Base-by-base conservation (phyloP, 2,329 filamentous ascomycete species). In the Amauroascus niger region DNA sequence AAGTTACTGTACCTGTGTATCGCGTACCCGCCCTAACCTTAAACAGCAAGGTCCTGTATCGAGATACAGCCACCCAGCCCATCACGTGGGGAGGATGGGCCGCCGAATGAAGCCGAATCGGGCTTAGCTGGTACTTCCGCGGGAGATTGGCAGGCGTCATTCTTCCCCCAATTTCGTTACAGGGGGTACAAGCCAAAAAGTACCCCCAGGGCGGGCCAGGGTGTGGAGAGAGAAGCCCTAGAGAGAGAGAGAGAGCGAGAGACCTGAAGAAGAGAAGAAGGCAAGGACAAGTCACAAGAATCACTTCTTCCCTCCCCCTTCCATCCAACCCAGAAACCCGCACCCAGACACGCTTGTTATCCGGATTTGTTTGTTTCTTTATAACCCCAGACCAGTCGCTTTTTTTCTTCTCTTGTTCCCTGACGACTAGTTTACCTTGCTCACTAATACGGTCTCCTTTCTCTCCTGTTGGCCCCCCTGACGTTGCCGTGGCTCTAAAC, bases 21-120 rank as follows among this genome's bases (percentile, higher is more conserved):
- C 6, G 37, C 24, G 43, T 47, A 47, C 28, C 45, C 45, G 32
- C 45, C 30, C 45, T 47, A 47, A 47, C 45, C 28, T 22, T 47
- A 47, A 35, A 35, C 18, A 47, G 45, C 45, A 47, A 47, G 30
- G 30, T 14, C 16, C 30, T 6, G 30, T n/a, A n/a, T 22, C n/a
- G 22, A 39, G 28, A 39, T 39, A 49, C 46, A 49, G 46, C 33
- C 46, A 49, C 18, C 22, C 46, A 44, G 49, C 14, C 37, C 49
- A 8, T 51, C 49, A 51, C 49, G 49, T 51, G 49, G 48, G n/a
- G 49, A 24, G 8, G 2, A 6, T 22, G 5, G 26, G 9, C n/a
- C 7, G 24, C 49, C 14, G 24, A 2, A 8, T 22, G 32, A 43
- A 16, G 1, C 49, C 49, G 4, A 9, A 45, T 16, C 26, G 6